Evolutionary conservation across 2,329 filamentous ascomycete species (phyloP).

Genomic region (Fusarium begoniae): DNA sequence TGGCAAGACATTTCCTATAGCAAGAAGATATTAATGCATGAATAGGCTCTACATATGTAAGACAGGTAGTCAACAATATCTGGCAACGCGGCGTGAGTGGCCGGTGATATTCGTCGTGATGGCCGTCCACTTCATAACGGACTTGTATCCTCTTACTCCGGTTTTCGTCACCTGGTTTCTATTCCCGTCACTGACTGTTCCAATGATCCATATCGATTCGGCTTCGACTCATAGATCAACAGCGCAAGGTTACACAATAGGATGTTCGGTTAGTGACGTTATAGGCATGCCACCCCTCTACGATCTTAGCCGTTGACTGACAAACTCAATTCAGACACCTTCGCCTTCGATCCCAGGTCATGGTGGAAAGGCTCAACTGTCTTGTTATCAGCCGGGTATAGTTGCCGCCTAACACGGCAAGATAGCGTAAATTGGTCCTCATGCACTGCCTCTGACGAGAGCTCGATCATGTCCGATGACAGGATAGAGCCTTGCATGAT

Average conservation of each 20-base stretch:
- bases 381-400: slow-evolving; percentile 24
- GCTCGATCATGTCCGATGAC: slow-evolving; percentile 7
- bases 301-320: slow-evolving; percentile 12
- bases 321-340: slow-evolving; percentile 30
- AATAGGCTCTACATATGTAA: not conserved
- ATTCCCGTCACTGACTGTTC: not conserved
- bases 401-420: slow-evolving; percentile 30
- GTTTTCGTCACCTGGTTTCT: not conserved
- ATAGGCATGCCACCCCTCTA: slow-evolving; percentile 1
- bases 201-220: not conserved
- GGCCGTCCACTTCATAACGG: not conserved
- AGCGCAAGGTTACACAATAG: slow-evolving; percentile 2
- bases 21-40: not conserved
- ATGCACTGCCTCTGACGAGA: not conserved
- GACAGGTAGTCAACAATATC: not conserved
- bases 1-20: not conserved
- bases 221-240: not conserved
- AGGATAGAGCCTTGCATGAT: slow-evolving; percentile 31
- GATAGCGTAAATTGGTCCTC: not conserved
- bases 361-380: slow-evolving; percentile 16
- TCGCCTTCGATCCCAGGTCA: slow-evolving; percentile 16
- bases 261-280: slow-evolving; percentile 16
- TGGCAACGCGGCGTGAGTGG: not conserved
- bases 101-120: not conserved
- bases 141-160: not conserved